Evolutionary conservation across 2,329 filamentous ascomycete species (phyloP).

Genomic region (Diaporthe australafricana): DNA sequence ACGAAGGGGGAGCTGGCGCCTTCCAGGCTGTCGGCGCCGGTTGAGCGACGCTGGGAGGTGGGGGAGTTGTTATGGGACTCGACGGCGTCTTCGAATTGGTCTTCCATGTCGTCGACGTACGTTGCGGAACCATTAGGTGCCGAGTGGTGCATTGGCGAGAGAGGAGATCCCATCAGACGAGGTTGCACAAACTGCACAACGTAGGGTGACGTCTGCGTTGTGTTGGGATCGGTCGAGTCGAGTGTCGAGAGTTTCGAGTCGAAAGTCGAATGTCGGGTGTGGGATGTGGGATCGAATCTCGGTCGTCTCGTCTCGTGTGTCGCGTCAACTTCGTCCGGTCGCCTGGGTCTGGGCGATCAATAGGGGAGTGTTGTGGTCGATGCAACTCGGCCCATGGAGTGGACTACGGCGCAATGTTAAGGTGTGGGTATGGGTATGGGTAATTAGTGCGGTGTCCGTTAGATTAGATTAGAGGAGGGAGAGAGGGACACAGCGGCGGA

Average conservation of each 20-base stretch:
- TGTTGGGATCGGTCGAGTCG: slow-evolving; percentile 32
- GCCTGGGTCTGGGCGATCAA: slow-evolving; percentile 37
- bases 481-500: slow-evolving; percentile 13
- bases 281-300: slow-evolving; percentile 44
- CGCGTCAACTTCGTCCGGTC: neutral
- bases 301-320: slow-evolving; percentile 3
- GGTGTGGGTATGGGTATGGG: slow-evolving; percentile 25
- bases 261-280: slow-evolving; percentile 38
- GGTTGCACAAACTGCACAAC: slow-evolving; percentile 14
- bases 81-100: slow-evolving; percentile 31
- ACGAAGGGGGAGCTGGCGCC: slow-evolving; percentile 48
- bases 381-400: slow-evolving; percentile 9
- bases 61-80: slow-evolving; percentile 35
- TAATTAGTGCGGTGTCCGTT: slow-evolving; percentile 18
- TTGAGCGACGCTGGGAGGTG: slow-evolving; percentile 33
- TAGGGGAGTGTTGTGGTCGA: slow-evolving; percentile 41
- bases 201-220: neutral
- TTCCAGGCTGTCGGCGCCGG: slow-evolving; percentile 39
- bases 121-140: slow-evolving; percentile 20
- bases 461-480: slow-evolving; percentile 32
- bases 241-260: neutral
- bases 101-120: slow-evolving; percentile 28
- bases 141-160: slow-evolving; percentile 37
- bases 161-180: slow-evolving; percentile 27
- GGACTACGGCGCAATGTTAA: slow-evolving; percentile 18